phyloP scores from a whole-genome alignment of 140 eudicot species.

The Senecio squalidus region DNA sequence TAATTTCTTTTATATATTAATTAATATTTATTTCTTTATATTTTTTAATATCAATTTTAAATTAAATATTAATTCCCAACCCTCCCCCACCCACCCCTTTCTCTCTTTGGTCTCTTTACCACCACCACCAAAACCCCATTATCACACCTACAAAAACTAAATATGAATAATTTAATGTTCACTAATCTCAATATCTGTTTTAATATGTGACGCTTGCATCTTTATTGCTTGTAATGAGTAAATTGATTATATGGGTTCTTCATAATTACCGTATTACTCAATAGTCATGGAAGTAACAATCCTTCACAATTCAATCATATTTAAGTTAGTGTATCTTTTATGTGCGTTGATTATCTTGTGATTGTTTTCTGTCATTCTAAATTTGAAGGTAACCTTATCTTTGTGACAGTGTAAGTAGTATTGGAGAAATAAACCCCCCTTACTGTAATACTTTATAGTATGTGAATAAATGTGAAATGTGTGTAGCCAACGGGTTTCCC shows the following conservation, averaged over 20 bases:
- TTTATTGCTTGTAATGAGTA: not conserved
- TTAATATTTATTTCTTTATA: no score
- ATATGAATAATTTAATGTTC: not conserved
- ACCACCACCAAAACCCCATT: no score
- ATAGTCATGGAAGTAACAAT: not conserved
- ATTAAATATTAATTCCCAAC: no score
- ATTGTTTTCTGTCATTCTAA: not conserved
- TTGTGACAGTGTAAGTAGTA: no score
- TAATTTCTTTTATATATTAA: no score
- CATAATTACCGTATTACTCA: not conserved
- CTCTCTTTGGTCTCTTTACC: no score
- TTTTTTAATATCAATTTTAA: no score
- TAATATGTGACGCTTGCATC: not conserved
- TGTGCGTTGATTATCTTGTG: not conserved
- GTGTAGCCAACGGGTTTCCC: constrained; percentile 35
- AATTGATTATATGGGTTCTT: not conserved
- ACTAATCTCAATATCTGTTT: not conserved
- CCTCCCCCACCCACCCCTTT: no score
- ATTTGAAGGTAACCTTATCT: not conserved
- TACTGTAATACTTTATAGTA: not conserved
- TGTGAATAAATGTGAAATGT: not conserved
- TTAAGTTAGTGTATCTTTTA: not conserved
- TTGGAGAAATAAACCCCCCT: not conserved
- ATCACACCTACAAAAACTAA: not conserved
- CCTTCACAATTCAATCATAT: not conserved